Percentiles rank a stretch among this genome's conserved stretches.
phyloP scores from a whole-genome alignment of 208 protist species.

The Acanthamoeba lenticulata region DNA sequence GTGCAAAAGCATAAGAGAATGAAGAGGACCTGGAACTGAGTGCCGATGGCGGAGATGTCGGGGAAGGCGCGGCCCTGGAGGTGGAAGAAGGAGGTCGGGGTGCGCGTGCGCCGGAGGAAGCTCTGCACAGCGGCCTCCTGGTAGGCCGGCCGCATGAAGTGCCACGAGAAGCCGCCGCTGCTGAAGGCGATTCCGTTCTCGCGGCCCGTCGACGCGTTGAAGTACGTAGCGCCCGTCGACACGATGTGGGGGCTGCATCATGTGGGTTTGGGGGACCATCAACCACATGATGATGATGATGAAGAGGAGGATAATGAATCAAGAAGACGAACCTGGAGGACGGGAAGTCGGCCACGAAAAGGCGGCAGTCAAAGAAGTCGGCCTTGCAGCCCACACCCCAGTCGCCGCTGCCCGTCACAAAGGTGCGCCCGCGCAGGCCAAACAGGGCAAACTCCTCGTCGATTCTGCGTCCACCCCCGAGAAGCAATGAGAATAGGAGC shows the following conservation, averaged over 20 bases:
- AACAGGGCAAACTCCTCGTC: not conserved
- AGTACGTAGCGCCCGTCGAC: not conserved
- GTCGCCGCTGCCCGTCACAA: not conserved
- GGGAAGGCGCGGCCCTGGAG: constrained; percentile 33
- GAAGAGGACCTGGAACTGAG: constrained; percentile 30
- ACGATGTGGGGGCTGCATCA: not conserved
- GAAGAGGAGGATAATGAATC: too few relatives aligned
- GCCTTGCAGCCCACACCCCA: not conserved
- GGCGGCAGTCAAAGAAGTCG: not conserved
- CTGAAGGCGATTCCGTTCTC: constrained; percentile 7
- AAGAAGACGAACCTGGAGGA: not conserved
- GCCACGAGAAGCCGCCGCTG: constrained; percentile 16
- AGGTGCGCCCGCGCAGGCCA: not conserved
- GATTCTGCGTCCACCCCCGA: not conserved
- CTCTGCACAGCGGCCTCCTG: not conserved
- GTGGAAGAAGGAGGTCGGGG: constrained; percentile 28
- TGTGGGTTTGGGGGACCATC: too few relatives aligned
- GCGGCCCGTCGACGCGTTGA: not conserved
- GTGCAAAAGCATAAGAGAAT: not conserved
- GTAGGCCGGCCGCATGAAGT: not conserved
- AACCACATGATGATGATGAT: too few relatives aligned
- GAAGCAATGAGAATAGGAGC: too few relatives aligned
- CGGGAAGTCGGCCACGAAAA: not conserved
- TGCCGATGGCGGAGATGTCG: constrained; percentile 15
- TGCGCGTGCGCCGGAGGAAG: not conserved